phyloP scores from a whole-genome alignment of 164 flowering plant genomes.

The Aristolochia californica region DNA sequence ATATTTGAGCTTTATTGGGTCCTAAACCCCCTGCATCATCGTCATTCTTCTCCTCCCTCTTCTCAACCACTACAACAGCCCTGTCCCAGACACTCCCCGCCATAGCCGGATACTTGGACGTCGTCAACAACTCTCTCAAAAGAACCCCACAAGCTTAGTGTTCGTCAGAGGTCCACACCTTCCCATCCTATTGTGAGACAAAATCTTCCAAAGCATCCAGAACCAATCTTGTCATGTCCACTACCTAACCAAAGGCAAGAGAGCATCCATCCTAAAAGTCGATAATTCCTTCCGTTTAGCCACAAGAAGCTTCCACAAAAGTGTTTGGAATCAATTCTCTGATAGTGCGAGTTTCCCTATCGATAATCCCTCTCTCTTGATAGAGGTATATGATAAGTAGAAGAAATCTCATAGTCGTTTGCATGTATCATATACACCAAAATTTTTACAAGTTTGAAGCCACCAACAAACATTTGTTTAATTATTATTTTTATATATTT shows the following conservation, averaged over 20 bases:
- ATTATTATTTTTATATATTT: too few species aligned
- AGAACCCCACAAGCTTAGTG: slow-evolving; percentile 49
- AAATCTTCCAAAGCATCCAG: slow-evolving; percentile 38
- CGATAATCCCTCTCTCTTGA: too few species aligned
- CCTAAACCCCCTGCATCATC: slow-evolving; percentile 21
- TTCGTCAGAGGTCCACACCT: slow-evolving; percentile 33
- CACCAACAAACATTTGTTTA: too few species aligned
- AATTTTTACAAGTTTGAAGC: too few species aligned
- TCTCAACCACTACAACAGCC: slow-evolving; percentile 18
- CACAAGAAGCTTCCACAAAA: slow-evolving; percentile 30
- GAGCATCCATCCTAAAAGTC: slow-evolving; percentile 24
- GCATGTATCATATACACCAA: too few species aligned
- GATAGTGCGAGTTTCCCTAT: slow-evolving; percentile 20
- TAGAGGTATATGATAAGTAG: too few species aligned
- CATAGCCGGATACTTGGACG: slow-evolving; percentile 7
- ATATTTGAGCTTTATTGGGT: slow-evolving; percentile 46
- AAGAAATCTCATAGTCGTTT: too few species aligned
- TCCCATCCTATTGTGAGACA: slow-evolving; percentile 13
- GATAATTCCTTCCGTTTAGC: slow-evolving; percentile 35
- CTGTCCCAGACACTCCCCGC: slow-evolving; percentile 21
- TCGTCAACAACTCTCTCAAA: slow-evolving; percentile 31
- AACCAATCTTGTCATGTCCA: slow-evolving; percentile 33
- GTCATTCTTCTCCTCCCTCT: slow-evolving; percentile 22
- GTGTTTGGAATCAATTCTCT: slow-evolving; percentile 34
- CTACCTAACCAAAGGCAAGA: slow-evolving; percentile 23